Evolutionary conservation across 805 yeast species (phyloP), one percentile per base, ranked within the genome.

Genomic region (Wickerhamomyces mucosus): DNA sequence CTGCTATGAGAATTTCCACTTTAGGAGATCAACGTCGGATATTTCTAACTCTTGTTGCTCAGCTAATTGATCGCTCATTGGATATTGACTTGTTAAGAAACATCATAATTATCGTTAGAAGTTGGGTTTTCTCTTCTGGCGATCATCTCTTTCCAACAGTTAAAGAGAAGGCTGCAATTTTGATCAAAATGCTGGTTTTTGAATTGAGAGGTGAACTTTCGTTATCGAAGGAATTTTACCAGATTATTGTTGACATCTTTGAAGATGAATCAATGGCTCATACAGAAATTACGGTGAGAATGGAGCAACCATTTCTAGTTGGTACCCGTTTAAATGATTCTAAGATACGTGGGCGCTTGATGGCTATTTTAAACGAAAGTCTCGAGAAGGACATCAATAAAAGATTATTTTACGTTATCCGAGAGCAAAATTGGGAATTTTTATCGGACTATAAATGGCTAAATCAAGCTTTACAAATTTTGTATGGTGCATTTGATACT

Each of bases 371-470:
- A 48, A 78, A 78, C 51, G 69, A 69, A 27, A 81, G 94, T 41
- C 60, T 92, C 38, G 96, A 88, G 38, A 69, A 64, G 31, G 86
- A 82, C 42, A 67, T 86, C 16, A 71, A 72, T 43, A 85, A 83
- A 52, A 67, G 98, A 36, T 61, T 92, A 21, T 75, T 78, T 41
- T 94, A 94, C 45, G 78, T 89, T 7, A 70, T 94, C n/a, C 64
- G 89, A 23, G 97, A 92, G 46, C 99, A 92, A 53, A 89, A 85
- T 48, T 92, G 99, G 99, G 99, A 92, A 51, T 80, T 72, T 42
- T 61, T 92, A 23, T 88, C 94, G 1, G 98, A 92, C 42, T 82
- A 81, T 46, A 82, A 86, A 26, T 92, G 98, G 98, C 58, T 89
- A 39, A 85, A 85, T 51, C 97, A 89, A 53, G 97, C 95, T 0